Conservation (phyloP, 73 alveolate species). For the Uronychia binucleata region DNA sequence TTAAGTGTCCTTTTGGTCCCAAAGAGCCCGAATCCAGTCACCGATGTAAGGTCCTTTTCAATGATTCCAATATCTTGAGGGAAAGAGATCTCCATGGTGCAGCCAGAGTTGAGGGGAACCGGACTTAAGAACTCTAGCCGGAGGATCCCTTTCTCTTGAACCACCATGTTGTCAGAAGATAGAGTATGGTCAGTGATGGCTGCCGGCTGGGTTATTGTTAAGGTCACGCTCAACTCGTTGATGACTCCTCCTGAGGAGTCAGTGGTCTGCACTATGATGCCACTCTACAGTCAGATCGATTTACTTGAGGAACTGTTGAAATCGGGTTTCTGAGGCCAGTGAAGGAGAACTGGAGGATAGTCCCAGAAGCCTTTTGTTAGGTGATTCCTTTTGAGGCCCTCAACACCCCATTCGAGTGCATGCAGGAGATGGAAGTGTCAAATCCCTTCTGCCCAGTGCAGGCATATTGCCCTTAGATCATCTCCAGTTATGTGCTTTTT, state of each 20-base stretch:
- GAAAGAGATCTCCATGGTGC: slow-evolving; percentile 32
- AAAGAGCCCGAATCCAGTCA: slow-evolving; percentile 32
- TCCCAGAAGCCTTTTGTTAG: slow-evolving; percentile 22
- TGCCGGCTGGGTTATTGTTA: slow-evolving; percentile 30
- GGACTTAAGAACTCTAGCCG: slow-evolving; percentile 40
- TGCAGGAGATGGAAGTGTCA: neutral
- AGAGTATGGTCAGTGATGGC: slow-evolving; percentile 15
- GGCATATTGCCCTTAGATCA: slow-evolving; percentile 9
- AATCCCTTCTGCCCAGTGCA: neutral
- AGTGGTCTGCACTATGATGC: slow-evolving; percentile 21
- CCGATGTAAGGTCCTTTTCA: slow-evolving; percentile 1
- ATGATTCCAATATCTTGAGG: slow-evolving; percentile 42
- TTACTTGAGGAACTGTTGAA: slow-evolving; percentile 20
- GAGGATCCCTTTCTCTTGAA: slow-evolving; percentile 37
- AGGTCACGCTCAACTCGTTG: slow-evolving; percentile 25
- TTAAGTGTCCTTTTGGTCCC: slow-evolving; percentile 41
- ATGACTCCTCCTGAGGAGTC: slow-evolving; percentile 54
- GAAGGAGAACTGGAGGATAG: slow-evolving; percentile 22
- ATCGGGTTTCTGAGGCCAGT: slow-evolving; percentile 57
- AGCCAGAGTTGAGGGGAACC: slow-evolving; percentile 60
- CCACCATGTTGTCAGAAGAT: slow-evolving; percentile 10
- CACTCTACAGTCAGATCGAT: neutral
- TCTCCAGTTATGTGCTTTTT: neutral
- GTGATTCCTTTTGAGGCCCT: neutral
- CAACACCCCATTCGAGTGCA: too few relatives aligned